Base-by-base conservation (phyloP, 2,329 filamentous ascomycete genomes). In the Dryadomyces sulphureus region DNA sequence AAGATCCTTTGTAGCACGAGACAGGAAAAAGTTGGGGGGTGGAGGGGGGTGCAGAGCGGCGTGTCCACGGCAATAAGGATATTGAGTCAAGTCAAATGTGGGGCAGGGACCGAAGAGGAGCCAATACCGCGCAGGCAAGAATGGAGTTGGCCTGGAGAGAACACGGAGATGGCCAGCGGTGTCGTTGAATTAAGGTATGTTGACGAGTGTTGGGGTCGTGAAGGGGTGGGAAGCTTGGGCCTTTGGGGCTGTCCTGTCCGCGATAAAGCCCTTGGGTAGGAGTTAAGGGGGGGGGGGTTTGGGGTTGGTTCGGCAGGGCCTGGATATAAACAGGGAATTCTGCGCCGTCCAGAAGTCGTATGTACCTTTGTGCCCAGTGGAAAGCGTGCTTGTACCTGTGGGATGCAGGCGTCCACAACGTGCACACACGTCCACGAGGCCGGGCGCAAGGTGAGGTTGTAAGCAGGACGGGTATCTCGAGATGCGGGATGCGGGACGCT, bases 231-330 rank as follows among this genome's bases (percentile, higher is more conserved):
- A n/a, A 35, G 38, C 41, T 43, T 44, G 41, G 41, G 25, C 27
- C 27, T 32, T 36, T 35, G 24, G 25, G 21, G 17, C 6, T 12
- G 30, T 45, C 36, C 41, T 41, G 24, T 22, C 46, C 46, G 49
- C 45, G 46, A 45, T 47, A 50, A 43, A 40, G 35, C 41, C 41
- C 40, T 36, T 14, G 19, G 22, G 3, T n/a, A n/a, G n/a, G n/a
- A n/a, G n/a, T n/a, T n/a, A 22, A 38, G 32, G 17, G 38, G 27
- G 21, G 32, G 20, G 21, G 25, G 19, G 34, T 21, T 17, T 22
- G 22, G 27, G 25, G n/a, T 38, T 50, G 40, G 39, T 40, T 41
- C 5, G 6, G 24, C 22, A 27, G 24, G 17, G 40, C 17, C 41
- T 21, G 19, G 41, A 21, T 17, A 21, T 48, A 47, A 48, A 38